Base-by-base conservation (phyloP, 352 stramenopile genomes). In the Pythium insidiosum region DNA sequence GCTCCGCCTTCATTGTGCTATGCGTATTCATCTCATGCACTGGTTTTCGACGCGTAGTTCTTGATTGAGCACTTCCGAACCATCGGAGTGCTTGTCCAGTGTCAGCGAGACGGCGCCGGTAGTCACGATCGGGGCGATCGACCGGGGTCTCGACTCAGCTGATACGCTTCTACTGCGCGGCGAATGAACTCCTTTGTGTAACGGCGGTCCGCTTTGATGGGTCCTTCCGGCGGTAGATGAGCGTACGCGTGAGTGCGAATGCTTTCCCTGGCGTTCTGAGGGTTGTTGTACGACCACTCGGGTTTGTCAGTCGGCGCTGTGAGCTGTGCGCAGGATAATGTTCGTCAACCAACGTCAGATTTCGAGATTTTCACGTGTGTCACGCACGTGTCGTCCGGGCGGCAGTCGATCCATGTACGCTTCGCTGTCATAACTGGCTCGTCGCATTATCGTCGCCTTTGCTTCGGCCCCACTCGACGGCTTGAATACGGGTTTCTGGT, bases 121-220 rank as follows among this genome's bases (percentile, higher is more conserved):
- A 15, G 28, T 9, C 9, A 33, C 15, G 28, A 33, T 33, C 28
- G 28, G 15, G 28, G 15, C 28, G 9, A 33, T 33, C 28, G 28
- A 9, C 28, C 15, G 28, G 9, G 15, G 28, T 15, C 28, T 22
- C 57, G 60, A 29, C 49, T 64, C 31, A 61, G 47, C 22, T 75
- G 49, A 16, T 68, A 57, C 19, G 61, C 55, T 16, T 80, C 65
- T 39, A 84, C 63, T 42, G 69, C 63, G 22, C 68, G 63, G 26
- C 66, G 61, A 20, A 88, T 74, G 56, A 88, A 85, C 20, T 80
- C 67, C 21, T 70, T 59, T 19, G 72, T 84, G 58, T 88, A 88
- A 41, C 55, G 60, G 55, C 72, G 67, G 43, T 85, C 57, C 25
- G 69, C 74, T 33, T 61, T 68, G 49, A 85, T 50, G 12, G 62